Conservation (phyloP, 352 stramenopile species). For the Phytophthora syringae region DNA sequence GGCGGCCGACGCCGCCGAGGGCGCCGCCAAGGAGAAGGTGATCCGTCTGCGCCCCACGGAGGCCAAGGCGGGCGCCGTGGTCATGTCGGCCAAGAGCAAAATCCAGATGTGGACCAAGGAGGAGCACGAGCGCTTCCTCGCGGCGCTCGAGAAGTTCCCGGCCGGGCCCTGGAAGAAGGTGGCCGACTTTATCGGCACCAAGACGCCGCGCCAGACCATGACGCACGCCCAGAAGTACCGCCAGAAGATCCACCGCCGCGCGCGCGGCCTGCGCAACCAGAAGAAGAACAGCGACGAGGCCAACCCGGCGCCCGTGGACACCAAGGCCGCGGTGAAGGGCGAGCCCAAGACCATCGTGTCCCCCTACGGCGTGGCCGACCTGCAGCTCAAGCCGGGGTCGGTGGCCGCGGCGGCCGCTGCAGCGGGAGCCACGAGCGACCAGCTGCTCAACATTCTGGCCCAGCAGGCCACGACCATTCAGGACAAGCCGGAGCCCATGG, state of each 20-base stretch:
- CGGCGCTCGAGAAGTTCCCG: constrained; percentile 86
- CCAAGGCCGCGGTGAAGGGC: constrained; percentile 35
- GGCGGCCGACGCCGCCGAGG: constrained; percentile 32
- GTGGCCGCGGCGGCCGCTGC: constrained; percentile 25
- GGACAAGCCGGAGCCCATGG: constrained; percentile 28
- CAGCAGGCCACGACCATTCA: constrained; percentile 64
- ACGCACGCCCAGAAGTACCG: constrained; percentile 87
- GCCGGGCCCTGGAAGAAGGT: constrained; percentile 88
- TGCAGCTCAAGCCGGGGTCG: constrained; percentile 54
- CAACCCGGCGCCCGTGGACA: constrained; percentile 31
- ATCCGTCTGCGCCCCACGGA: constrained; percentile 82
- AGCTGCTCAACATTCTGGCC: constrained; percentile 75
- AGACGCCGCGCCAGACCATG: constrained; percentile 94
- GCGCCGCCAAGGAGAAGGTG: constrained; percentile 64
- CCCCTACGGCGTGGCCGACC: constrained; percentile 64
- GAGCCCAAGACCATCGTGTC: constrained; percentile 52
- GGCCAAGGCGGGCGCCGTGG: constrained; percentile 78
- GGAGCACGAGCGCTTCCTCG: constrained; percentile 87
- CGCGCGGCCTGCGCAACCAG: constrained; percentile 78
- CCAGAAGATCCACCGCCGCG: constrained; percentile 80
- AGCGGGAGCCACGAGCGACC: constrained; percentile 43
- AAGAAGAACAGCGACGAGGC: constrained; percentile 49
- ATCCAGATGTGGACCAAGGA: constrained; percentile 90
- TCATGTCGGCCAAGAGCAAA: constrained; percentile 83
- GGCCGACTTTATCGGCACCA: constrained; percentile 84